Evolutionary conservation across 768 basidiomycete genomes (phyloP), one percentile per base, ranked within the genome.

Genomic region (Podaxis sp.): DNA sequence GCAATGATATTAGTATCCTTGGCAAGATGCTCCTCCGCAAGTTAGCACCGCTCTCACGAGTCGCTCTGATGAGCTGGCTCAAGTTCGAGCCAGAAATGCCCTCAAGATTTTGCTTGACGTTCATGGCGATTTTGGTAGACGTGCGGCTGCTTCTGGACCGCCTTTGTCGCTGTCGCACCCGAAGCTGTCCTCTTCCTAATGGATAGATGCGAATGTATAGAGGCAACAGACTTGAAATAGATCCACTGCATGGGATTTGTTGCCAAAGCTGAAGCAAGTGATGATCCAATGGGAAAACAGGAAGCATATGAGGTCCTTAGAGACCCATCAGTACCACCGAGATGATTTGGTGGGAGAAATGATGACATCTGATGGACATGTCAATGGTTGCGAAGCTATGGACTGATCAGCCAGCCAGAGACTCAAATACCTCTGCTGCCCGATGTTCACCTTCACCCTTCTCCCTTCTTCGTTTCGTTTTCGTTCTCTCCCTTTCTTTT

Each of bases 41-140:
- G 81, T 89, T 62, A 84, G 88, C 72, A 94, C 86, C 16, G 82
- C 79, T 57, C 83, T 89, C 59, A 92, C 84, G 5, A 81, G 84
- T 59, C 83, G 84, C 57, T 82, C 83, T 40, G 90, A 91, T 66
- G 96, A 98, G 61, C 80, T 98, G 76, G 85, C 93, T 32, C 86
- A 88, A 70, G 83, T 96, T 46, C 84, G 97, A 57, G 96, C 97
- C 18, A 82, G 96, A 60, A 98, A 98, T 78, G 96, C 95, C 13
- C 83, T 99, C 68, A 94, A 95, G 74, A 93, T 94, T 62, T 73
- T 95, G 63, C 76, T 95, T 69, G 93, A 94, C 67, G 89, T 92
- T 40, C 91, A 93, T 73, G 90, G 91, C n/a, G 91, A 94, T 71
- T 90, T 93, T 76, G 89, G 89, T 25, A 79, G 85, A 53, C 80